These are phyloP conservation scores for Chalciporus sphaerocephalus DNA, from an alignment of 768 basidiomycete genomes.

Conservation along the genomic window DNA sequence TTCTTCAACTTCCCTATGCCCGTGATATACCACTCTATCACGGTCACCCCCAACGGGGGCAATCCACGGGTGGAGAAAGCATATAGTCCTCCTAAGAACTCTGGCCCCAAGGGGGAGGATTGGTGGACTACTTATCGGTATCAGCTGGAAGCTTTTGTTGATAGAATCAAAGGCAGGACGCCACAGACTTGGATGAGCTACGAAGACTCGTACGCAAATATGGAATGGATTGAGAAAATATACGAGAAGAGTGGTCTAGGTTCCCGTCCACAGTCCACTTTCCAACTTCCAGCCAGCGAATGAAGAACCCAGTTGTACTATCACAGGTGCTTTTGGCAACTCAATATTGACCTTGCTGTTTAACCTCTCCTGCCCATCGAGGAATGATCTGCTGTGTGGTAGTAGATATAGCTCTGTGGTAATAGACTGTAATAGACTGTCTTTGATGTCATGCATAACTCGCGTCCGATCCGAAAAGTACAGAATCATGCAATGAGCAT, in stretches of 20 bases:
- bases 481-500: too few relatives aligned
- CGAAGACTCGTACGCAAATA: constrained; percentile 53
- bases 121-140: constrained; percentile 57
- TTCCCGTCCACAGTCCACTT: constrained; percentile 32
- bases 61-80: constrained; percentile 40
- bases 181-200: constrained; percentile 52
- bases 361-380: neutral
- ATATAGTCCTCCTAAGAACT: constrained; percentile 36
- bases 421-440: too few relatives aligned
- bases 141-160: constrained; percentile 63
- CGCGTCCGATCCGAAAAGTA: too few relatives aligned
- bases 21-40: constrained; percentile 46
- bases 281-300: constrained; percentile 13
- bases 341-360: neutral
- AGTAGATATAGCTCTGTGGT: neutral
- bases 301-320: constrained; percentile 2
- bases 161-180: constrained; percentile 48
- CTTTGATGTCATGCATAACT: too few relatives aligned
- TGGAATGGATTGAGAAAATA: constrained; percentile 54
- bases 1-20: constrained; percentile 43
- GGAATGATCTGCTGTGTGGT: neutral
- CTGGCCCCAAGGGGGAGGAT: constrained; percentile 41
- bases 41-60: constrained; percentile 33
- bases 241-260: constrained; percentile 43
- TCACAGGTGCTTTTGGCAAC: neutral